Evolutionary conservation across 257 asterid species (phyloP).

Genomic region (Leonotis leonurus): DNA sequence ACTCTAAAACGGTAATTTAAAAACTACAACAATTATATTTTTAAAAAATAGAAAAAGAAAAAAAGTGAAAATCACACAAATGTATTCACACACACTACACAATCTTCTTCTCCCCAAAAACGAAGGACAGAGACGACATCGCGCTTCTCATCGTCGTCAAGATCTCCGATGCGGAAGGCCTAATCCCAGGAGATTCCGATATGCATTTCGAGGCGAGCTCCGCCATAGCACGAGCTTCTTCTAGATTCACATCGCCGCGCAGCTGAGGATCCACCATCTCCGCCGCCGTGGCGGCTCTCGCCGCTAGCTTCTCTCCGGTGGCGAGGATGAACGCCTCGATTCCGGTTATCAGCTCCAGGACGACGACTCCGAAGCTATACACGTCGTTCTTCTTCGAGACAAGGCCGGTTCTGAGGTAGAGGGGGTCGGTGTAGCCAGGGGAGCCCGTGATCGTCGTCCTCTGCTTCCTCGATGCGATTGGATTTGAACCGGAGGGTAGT

Average conservation of each 20-base stretch:
- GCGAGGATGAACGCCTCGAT: slow-evolving; percentile 37
- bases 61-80: neutral
- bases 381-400: slow-evolving; percentile 62
- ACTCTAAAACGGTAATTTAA: neutral
- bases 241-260: slow-evolving; percentile 25
- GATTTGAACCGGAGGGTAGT: slow-evolving; percentile 17
- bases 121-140: slow-evolving; percentile 17
- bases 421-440: slow-evolving; percentile 76
- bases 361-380: slow-evolving; percentile 53
- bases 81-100: neutral
- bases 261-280: slow-evolving; percentile 56
- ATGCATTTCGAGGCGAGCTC: slow-evolving; percentile 42
- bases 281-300: slow-evolving; percentile 22
- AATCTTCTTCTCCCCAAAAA: neutral
- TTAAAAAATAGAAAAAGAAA: too few species aligned
- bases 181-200: slow-evolving; percentile 31
- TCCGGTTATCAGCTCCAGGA: slow-evolving; percentile 66
- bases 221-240: slow-evolving; percentile 47
- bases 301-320: slow-evolving; percentile 40
- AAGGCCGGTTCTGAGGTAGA: slow-evolving; percentile 53
- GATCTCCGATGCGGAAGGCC: slow-evolving; percentile 55
- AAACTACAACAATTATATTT: too few species aligned
- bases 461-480: slow-evolving; percentile 7
- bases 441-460: slow-evolving; percentile 47
- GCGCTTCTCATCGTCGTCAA: slow-evolving; percentile 24